These are phyloP conservation scores for Kokia cookei DNA, from an alignment of 441 rosid species.

Conservation along the genomic window DNA sequence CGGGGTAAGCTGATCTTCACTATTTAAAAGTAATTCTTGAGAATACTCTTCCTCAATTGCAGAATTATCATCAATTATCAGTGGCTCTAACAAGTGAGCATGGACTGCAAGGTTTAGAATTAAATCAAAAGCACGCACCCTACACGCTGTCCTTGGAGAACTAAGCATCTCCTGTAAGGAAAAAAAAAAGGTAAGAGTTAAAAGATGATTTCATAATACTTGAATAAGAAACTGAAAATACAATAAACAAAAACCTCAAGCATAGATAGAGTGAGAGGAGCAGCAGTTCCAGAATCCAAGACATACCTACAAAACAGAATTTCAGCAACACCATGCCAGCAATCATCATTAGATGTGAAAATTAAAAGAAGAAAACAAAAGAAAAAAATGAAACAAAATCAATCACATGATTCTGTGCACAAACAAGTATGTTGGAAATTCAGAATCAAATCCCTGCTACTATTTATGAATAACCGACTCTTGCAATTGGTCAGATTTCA, in stretches of 20 bases:
- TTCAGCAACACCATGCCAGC: conserved; percentile 9
- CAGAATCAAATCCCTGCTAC: background rate
- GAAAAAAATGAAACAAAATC: background rate
- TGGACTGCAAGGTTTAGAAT: conserved; percentile 97
- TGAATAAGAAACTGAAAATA: conserved; percentile 4
- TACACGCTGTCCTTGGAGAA: conserved; percentile 72
- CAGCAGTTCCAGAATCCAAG: conserved; percentile 90
- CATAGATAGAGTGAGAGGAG: conserved; percentile 97
- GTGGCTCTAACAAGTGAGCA: conserved; percentile 88
- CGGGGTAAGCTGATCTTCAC: conserved; percentile 47
- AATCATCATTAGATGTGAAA: background rate
- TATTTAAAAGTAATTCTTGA: conserved; percentile 63
- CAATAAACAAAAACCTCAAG: conserved; percentile 64
- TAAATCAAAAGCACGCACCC: conserved; percentile 93
- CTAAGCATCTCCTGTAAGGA: conserved; percentile 84
- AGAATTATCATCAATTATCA: conserved; percentile 58
- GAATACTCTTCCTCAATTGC: conserved; percentile 81
- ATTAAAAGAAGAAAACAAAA: background rate
- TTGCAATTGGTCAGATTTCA: background rate
- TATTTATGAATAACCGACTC: background rate
- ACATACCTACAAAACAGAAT: conserved; percentile 71
- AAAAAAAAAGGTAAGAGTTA: conserved; percentile 8
- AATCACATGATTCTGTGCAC: background rate
- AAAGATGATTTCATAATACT: conserved; percentile 14
- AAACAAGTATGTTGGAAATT: background rate